Percentiles rank a stretch among this genome's conserved stretches.
These are phyloP conservation scores for Panellus pusillus DNA, from an alignment of 768 basidiomycete genomes.

Conservation along the genomic window DNA sequence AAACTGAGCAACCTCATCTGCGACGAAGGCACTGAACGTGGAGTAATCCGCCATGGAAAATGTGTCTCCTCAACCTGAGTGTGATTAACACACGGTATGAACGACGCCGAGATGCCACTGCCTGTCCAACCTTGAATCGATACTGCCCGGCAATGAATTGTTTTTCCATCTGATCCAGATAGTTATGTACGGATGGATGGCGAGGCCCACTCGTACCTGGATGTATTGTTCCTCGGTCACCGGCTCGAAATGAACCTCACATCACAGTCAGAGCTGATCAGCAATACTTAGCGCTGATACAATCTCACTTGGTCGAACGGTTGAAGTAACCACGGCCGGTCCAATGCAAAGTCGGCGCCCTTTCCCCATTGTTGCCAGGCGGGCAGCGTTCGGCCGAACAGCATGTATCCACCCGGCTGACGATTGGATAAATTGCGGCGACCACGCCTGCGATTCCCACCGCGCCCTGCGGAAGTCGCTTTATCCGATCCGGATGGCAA, in stretches of 20 bases:
- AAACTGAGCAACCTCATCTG: conserved; percentile 42
- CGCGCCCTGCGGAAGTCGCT: conserved; percentile 46
- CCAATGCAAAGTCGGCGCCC: conserved; percentile 44
- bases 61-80: conserved; percentile 46
- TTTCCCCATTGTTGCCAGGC: conserved; percentile 66
- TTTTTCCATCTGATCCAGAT: conserved; percentile 44
- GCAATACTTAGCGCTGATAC: neutral
- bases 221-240: conserved; percentile 49
- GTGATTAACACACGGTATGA: conserved; percentile 2
- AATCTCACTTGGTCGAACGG: conserved; percentile 61
- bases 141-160: conserved; percentile 56
- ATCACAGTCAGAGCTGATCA: neutral
- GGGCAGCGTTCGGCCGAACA: conserved; percentile 63
- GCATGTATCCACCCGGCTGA: conserved; percentile 68
- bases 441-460: conserved; percentile 70
- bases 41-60: conserved; percentile 57
- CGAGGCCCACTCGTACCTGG: conserved; percentile 33
- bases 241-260: conserved; percentile 51
- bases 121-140: conserved; percentile 42
- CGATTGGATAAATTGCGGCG: conserved; percentile 65
- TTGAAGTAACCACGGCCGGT: conserved; percentile 58
- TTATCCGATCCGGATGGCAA: neutral
- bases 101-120: neutral
- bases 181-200: neutral
- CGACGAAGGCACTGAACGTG: conserved; percentile 40